phyloP scores from a whole-genome alignment of 768 basidiomycete species.

The Neoboletus magnificus region DNA sequence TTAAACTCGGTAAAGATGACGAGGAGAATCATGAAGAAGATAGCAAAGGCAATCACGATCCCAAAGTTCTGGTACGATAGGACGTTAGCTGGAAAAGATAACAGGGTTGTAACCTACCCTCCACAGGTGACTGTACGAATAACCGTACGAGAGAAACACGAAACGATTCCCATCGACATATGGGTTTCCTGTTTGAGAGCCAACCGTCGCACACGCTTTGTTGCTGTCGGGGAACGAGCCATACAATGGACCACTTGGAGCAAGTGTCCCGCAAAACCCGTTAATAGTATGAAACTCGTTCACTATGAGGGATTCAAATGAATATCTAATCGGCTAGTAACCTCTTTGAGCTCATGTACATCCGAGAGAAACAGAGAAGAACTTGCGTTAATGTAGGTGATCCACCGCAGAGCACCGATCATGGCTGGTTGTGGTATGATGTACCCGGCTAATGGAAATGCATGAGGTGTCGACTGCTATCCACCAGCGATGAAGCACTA shows the following conservation, averaged over 20 bases:
- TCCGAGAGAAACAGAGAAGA: slow-evolving; percentile 30
- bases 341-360: neutral
- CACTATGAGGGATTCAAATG: slow-evolving; percentile 68
- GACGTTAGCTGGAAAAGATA: neutral
- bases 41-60: slow-evolving; percentile 61
- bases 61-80: slow-evolving; percentile 53
- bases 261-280: slow-evolving; percentile 56
- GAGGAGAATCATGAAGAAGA: slow-evolving; percentile 53
- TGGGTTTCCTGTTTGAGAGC: slow-evolving; percentile 57
- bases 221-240: slow-evolving; percentile 52
- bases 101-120: slow-evolving; percentile 29
- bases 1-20: slow-evolving; percentile 59
- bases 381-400: slow-evolving; percentile 59
- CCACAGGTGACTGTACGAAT: slow-evolving; percentile 48
- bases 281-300: slow-evolving; percentile 80
- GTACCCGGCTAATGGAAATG: slow-evolving; percentile 40
- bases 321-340: slow-evolving; percentile 50
- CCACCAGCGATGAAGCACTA: neutral
- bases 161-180: slow-evolving; percentile 61
- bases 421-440: slow-evolving; percentile 58
- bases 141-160: slow-evolving; percentile 41
- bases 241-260: slow-evolving; percentile 63
- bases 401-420: slow-evolving; percentile 68
- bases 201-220: slow-evolving; percentile 75
- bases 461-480: neutral